Evolutionary conservation across 2,329 filamentous ascomycete species (phyloP).

Genomic region (Fusarium mundagurra): DNA sequence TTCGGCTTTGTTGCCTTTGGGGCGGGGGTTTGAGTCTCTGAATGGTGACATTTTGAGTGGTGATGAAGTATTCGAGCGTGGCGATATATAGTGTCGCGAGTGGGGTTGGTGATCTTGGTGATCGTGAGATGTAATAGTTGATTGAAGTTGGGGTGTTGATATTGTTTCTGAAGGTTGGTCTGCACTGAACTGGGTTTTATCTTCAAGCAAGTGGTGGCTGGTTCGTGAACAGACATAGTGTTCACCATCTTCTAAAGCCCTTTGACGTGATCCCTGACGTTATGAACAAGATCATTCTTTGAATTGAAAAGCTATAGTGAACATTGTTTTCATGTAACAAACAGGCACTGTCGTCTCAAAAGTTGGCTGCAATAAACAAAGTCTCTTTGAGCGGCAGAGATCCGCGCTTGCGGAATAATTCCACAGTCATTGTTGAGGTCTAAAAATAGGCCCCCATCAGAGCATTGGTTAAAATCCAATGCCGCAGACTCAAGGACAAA

Average conservation of each 20-base stretch:
- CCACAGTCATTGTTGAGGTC: not conserved
- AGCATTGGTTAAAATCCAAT: not conserved
- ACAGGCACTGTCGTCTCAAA: not conserved
- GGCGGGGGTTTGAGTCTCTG: not conserved
- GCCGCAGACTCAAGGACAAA: not conserved
- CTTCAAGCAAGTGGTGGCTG: not conserved
- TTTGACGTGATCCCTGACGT: not conserved
- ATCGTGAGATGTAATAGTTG: not conserved
- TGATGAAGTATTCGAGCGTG: not conserved
- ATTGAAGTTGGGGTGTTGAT: not conserved
- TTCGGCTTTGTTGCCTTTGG: not conserved
- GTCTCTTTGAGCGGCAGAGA: not conserved
- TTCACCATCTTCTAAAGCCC: not conserved
- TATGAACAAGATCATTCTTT: no score
- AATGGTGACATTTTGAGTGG: not conserved
- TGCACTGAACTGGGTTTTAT: no score
- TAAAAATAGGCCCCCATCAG: not conserved
- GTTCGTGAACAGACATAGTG: not conserved
- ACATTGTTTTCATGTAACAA: not conserved
- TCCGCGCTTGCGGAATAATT: not conserved
- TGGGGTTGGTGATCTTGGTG: accelerated
- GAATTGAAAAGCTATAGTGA: accelerated
- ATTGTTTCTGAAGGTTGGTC: no score
- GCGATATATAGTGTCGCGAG: not conserved
- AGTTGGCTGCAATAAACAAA: no score